phyloP scores from a whole-genome alignment of 108 stramenopile genomes.

The Skeletonema costatum region DNA sequence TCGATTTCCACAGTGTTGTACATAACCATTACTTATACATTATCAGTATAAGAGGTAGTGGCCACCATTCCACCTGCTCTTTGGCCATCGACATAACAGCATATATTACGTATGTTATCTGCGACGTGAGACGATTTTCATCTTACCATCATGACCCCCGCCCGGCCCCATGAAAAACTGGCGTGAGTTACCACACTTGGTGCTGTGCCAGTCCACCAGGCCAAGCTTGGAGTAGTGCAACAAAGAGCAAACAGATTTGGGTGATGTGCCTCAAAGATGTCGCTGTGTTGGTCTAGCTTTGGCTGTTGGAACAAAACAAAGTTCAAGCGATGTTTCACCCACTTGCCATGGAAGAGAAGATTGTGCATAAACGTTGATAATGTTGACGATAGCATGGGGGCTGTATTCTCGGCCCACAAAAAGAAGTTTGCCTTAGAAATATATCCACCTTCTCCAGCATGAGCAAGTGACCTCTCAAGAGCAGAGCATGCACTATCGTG shows the following conservation, averaged over 20 bases:
- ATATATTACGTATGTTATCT: too few species aligned
- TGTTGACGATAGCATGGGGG: slow-evolving; percentile 36
- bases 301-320: slow-evolving; percentile 39
- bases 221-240: slow-evolving; percentile 35
- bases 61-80: too few species aligned
- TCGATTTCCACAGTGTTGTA: too few species aligned
- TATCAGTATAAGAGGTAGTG: too few species aligned
- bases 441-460: slow-evolving; percentile 15
- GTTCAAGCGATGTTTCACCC: slow-evolving; percentile 30
- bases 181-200: slow-evolving; percentile 36
- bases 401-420: slow-evolving; percentile 39
- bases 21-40: too few species aligned
- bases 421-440: slow-evolving; percentile 33
- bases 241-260: slow-evolving; percentile 43
- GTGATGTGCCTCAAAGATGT: slow-evolving; percentile 33
- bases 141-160: too few species aligned
- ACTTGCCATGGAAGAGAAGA: slow-evolving; percentile 43
- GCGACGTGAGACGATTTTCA: too few species aligned
- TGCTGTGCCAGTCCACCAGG: slow-evolving; percentile 43
- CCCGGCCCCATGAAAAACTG: slow-evolving; percentile 47
- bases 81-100: too few species aligned
- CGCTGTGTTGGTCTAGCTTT: slow-evolving; percentile 36
- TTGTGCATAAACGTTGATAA: slow-evolving; percentile 47
- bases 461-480: slow-evolving; percentile 36
- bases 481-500: slow-evolving; percentile 29